Base-by-base conservation (phyloP, 2,329 filamentous ascomycete genomes). In the Apiospora aurea region DNA sequence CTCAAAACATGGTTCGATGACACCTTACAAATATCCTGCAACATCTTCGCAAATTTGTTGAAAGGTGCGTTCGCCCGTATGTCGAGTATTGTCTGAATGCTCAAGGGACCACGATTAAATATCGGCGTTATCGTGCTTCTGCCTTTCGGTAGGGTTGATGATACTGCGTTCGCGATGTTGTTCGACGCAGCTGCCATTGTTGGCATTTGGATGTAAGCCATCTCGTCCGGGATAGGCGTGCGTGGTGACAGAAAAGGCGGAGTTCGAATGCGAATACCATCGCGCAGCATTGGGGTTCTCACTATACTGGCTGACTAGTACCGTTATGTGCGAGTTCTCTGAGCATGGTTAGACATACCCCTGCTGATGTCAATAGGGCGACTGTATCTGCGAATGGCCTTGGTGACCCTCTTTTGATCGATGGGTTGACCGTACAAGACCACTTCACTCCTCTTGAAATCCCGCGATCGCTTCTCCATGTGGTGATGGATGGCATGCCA, bases 271-370 rank as follows among this genome's bases (percentile, higher is more conserved):
- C 34, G 21, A 26, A 43, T 10, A 21, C 51, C 51, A 57, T 29
- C 16, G 16, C 51, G 51, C 51, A 57, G 8, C 1, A 34, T 10
- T 34, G 51, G 51, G 8, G n/a, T 34, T 34, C 14, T 57, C 51
- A 7, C 51, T 57, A 18, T 18, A 3, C 16, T 18, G 14, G 14
- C 4, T 18, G 14, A 16, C 46, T 18, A 67, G 64, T 43, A 2
- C 0, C 16, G 4, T 16, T 18, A 0, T 6, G 41, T 24, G 1
- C 21, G 2, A 26, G 2, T 5, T 7, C 16, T 43, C 0, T 4
- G 5, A 4, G 41, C 0, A 16, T 67, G 2, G 7, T 24, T 6
- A 10, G 18, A 5, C 38, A 26, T 0, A 67, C 64, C 64, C 46
- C 38, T 46, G 5, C 3, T 2, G 3, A 67, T 67, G 3, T 67